Evolutionary conservation across 78 protist species (phyloP), one percentile per base, ranked within the genome.

Genomic region (Mantamonas sphyraenae): DNA sequence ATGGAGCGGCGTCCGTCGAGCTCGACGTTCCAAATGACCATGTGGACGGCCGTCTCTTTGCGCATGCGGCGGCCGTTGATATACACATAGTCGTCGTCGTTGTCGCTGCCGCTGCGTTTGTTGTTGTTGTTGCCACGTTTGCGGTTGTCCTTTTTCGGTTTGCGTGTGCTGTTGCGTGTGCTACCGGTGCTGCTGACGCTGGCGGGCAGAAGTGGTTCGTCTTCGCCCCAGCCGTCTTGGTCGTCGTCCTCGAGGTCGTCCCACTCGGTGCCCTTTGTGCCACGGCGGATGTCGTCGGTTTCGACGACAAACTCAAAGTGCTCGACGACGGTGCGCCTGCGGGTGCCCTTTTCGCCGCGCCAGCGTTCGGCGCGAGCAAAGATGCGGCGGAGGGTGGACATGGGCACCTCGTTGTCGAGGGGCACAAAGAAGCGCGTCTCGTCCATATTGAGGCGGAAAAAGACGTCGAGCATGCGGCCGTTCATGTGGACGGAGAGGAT

Each of bases 381-480:
- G 42, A 66, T 31, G 33, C 20, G 34, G 2, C 45, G 42, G 19
- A 68, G 64, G 38, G 51, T 64, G n/a, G 22, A 33, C 33, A 33
- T 28, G 42, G 64, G 38, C 34, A 68, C 14, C 64, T 68, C 73
- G 38, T 9, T 53, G 53, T 68, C 73, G 37, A 38, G 3, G 62
- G 73, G 73, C 47, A 67, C 72, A 22, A 53, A 47, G 31, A 53
- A 51, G 55, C 26, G 16, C 19, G 38, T 50, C 33, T 16, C 22
- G 28, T 12, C 72, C 35, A 5, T 61, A 43, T 43, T 2, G 30
- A 76, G 62, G 10, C 81, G 70, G 28, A n/a, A 62, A 51, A 26
- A 76, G 38, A 38, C 10, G 75, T 76, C 81, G 24, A 31, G 47
- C 42, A 76, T 38, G 22, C 16, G 45, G 22, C 74, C 81, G 50